These are phyloP conservation scores for Eragrostis tef DNA, from an alignment of 202 grass and related monocot species.

Conservation along the genomic window DNA sequence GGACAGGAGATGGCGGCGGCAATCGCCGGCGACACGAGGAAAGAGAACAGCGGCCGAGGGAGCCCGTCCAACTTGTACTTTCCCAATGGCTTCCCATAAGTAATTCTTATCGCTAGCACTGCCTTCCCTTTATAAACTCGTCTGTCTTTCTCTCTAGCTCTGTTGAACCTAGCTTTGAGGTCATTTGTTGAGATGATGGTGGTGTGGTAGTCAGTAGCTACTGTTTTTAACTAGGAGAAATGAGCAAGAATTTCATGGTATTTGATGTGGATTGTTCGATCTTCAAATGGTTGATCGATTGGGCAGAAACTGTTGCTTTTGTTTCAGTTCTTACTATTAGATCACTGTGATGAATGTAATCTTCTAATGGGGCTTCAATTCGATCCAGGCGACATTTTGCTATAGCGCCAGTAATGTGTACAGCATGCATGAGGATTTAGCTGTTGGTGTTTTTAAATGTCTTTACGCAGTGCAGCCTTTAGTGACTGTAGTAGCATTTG, in stretches of 20 bases:
- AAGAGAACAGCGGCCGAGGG: conserved; percentile 56
- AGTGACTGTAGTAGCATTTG: conserved; percentile 28
- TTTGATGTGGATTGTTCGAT: conserved; percentile 59
- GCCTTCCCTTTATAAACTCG: neutral
- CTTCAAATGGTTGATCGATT: conserved; percentile 41
- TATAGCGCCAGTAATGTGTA: conserved; percentile 24
- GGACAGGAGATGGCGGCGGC: conserved; percentile 77
- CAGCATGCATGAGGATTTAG: conserved; percentile 26
- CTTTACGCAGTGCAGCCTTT: conserved; percentile 60
- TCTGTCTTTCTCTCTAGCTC: conserved; percentile 22
- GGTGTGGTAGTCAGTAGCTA: neutral
- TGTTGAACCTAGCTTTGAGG: neutral
- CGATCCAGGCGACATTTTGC: neutral
- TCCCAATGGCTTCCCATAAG: conserved; percentile 85
- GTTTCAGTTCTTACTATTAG: conserved; percentile 3
- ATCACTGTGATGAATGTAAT: conserved; percentile 41
- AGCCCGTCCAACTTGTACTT: conserved; percentile 76
- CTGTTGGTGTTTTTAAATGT: conserved; percentile 51
- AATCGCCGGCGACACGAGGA: conserved; percentile 55
- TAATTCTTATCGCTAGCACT: conserved; percentile 3
- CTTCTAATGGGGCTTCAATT: conserved; percentile 28
- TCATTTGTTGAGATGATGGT: conserved; percentile 5
- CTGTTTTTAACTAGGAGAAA: conserved; percentile 47
- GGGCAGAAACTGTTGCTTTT: conserved; percentile 37
- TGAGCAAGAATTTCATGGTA: conserved; percentile 49